A percentile compares a stretch with the other conserved stretches of the same genome.
Evolutionary conservation across 805 yeast genomes (phyloP).

Genomic region (Zygotorulaspora chibaensis): DNA sequence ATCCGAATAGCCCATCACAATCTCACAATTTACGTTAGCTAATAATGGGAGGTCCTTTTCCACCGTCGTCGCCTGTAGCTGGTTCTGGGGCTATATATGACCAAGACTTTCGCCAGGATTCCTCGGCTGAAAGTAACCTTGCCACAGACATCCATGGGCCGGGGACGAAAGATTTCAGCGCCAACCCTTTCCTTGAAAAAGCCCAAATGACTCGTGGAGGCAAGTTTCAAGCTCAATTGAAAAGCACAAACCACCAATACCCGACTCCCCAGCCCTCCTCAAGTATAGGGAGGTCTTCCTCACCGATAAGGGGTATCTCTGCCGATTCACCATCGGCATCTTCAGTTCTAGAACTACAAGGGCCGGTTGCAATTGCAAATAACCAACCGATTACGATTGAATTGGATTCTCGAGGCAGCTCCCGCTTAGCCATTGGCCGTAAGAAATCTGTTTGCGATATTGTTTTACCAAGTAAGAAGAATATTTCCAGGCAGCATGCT

Average conservation of each 20-base stretch:
- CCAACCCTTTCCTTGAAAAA: neutral
- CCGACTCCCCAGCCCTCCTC: constrained; percentile 77
- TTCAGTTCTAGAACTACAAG: neutral
- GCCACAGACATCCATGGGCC: neutral
- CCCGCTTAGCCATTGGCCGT: constrained; percentile 31
- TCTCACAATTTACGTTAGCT: neutral
- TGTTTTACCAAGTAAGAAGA: constrained; percentile 30
- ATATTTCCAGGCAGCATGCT: constrained; percentile 35
- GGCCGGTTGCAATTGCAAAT: neutral
- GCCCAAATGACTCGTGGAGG: constrained; percentile 2
- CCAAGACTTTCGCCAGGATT: constrained; percentile 16
- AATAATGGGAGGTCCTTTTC: constrained; percentile 22
- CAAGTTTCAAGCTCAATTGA: constrained; percentile 2
- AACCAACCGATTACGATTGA: constrained; percentile 11
- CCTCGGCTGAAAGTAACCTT: constrained; percentile 7
- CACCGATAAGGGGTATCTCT: constrained; percentile 27
- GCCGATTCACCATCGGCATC: constrained; percentile 3
- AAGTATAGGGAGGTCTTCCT: constrained; percentile 42
- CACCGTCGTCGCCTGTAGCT: constrained; percentile 39
- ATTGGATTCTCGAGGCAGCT: constrained; percentile 17
- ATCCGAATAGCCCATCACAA: too few species aligned
- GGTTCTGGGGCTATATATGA: constrained; percentile 2
- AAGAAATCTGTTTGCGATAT: constrained; percentile 31
- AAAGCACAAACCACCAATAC: constrained; percentile 34
- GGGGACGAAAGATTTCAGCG: neutral